Conservation (phyloP, 2,329 filamentous ascomycete species). For the Graphium sp. region DNA sequence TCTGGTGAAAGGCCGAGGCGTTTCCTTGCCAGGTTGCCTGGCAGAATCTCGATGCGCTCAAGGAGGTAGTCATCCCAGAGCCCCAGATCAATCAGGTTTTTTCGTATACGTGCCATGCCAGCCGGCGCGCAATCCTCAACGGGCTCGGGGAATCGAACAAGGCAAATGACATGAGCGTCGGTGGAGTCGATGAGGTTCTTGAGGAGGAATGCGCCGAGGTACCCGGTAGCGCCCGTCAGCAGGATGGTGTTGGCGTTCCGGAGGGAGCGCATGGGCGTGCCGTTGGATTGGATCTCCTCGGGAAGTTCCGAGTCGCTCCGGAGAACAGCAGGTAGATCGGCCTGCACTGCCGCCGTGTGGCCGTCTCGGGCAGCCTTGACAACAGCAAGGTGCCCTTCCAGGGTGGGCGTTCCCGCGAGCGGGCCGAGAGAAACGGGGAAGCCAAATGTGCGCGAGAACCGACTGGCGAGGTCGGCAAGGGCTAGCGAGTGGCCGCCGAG, state of each 20-base stretch:
- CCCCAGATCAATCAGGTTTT: no score
- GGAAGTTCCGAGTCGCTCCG: constrained; percentile 50
- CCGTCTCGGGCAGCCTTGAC: constrained; percentile 57
- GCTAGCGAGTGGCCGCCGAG: no score
- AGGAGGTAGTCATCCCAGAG: no score
- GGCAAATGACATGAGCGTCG: constrained; percentile 51
- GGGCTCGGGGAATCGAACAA: constrained; percentile 57
- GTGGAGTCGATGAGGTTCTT: constrained; percentile 51
- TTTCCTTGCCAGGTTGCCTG: no score
- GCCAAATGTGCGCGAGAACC: no score
- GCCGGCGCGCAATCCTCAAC: constrained; percentile 44
- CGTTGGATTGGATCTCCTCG: constrained; percentile 46
- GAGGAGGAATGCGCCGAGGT: constrained; percentile 59
- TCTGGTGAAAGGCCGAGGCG: no score
- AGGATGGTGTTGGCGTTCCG: constrained; percentile 52
- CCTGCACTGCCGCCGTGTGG: constrained; percentile 57
- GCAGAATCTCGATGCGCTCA: no score
- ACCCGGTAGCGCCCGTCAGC: constrained; percentile 61
- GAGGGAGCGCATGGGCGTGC: constrained; percentile 36
- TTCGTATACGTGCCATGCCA: constrained; percentile 55
- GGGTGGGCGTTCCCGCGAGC: constrained; percentile 54
- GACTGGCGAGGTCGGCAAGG: no score
- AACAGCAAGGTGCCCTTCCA: constrained; percentile 56
- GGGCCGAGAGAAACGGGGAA: no score
- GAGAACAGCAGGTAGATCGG: constrained; percentile 54